These are phyloP conservation scores for Coccinonectria pachysandricola DNA, from an alignment of 2,329 filamentous ascomycete species.

Conservation along the genomic window DNA sequence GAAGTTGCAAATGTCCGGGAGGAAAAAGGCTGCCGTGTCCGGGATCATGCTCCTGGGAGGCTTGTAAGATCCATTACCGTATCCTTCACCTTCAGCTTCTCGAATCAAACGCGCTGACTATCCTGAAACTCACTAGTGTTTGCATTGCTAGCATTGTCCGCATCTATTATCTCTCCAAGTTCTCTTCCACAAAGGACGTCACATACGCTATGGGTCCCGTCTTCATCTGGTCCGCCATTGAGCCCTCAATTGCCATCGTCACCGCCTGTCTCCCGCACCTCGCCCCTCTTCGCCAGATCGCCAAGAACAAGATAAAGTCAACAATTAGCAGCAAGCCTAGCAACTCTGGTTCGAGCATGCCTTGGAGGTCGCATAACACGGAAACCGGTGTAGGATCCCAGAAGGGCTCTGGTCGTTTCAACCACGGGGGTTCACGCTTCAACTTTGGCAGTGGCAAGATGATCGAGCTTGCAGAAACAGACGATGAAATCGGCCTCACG, in stretches of 20 bases:
- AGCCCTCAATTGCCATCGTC: slow-evolving; percentile 5
- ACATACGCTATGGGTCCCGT: slow-evolving; percentile 6
- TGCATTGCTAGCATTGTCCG: slow-evolving; percentile 5
- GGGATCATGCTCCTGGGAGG: slow-evolving; percentile 5
- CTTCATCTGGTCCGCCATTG: slow-evolving; percentile 7
- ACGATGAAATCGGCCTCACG: slow-evolving; percentile 5
- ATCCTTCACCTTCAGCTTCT: too few species aligned
- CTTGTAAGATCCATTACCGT: slow-evolving; percentile 1
- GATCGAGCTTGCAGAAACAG: slow-evolving; percentile 2
- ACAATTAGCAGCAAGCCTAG: slow-evolving; percentile 1
- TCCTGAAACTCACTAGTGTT: slow-evolving; percentile 2
- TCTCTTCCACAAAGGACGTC: slow-evolving; percentile 1
- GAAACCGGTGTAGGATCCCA: neutral
- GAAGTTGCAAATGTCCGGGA: slow-evolving; percentile 3
- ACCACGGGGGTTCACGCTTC: slow-evolving; percentile 3
- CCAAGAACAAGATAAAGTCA: slow-evolving; percentile 2
- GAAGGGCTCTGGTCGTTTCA: too few species aligned
- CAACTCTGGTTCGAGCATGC: slow-evolving; percentile 1
- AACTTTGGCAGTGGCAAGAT: slow-evolving; percentile 1
- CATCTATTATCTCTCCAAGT: slow-evolving; percentile 3
- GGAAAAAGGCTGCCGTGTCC: slow-evolving; percentile 3
- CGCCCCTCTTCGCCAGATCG: slow-evolving; percentile 3
- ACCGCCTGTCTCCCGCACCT: slow-evolving; percentile 7
- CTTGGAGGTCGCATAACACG: neutral
- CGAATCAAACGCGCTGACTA: too few species aligned